Percentiles rank a stretch among this genome's conserved stretches.
phyloP scores from a whole-genome alignment of 371 early-diverging fungal species.

The Mortierella polycephala region DNA sequence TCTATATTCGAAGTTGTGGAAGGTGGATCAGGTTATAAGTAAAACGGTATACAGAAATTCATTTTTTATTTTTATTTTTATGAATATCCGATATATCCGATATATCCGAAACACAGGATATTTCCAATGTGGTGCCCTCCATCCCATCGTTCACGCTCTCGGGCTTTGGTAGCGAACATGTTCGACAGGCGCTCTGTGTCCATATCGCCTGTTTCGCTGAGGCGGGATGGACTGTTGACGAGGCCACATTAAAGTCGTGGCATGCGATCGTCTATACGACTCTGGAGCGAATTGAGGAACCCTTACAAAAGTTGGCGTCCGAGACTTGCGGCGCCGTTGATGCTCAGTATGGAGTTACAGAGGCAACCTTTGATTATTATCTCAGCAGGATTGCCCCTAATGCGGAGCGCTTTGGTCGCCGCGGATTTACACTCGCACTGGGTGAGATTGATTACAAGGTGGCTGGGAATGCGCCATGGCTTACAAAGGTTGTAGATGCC shows the following conservation, averaged over 20 bases:
- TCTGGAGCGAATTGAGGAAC: slow-evolving; percentile 77
- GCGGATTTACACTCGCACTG: slow-evolving; percentile 76
- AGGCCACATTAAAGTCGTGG: slow-evolving; percentile 56
- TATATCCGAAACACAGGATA: slow-evolving; percentile 36
- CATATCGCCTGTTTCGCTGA: slow-evolving; percentile 38
- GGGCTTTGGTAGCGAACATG: slow-evolving; percentile 76
- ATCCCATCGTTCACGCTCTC: slow-evolving; percentile 65
- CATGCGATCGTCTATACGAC: slow-evolving; percentile 64
- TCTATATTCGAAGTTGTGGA: no score
- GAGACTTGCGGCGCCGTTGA: slow-evolving; percentile 65
- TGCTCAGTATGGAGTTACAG: slow-evolving; percentile 53
- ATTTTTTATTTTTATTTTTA: background rate
- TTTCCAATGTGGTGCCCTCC: slow-evolving; percentile 56
- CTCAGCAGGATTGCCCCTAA: slow-evolving; percentile 49
- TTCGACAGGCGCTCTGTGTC: slow-evolving; percentile 62
- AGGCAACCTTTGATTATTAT: slow-evolving; percentile 25
- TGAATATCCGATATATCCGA: background rate
- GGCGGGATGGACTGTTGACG: slow-evolving; percentile 56
- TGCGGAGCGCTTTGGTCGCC: slow-evolving; percentile 61
- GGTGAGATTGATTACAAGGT: slow-evolving; percentile 64
- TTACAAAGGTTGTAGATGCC: slow-evolving; percentile 6
- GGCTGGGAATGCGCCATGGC: slow-evolving; percentile 3
- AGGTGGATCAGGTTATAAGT: no score
- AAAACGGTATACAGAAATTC: background rate
- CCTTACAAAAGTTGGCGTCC: slow-evolving; percentile 72